Evolutionary conservation across 257 asterid genomes (phyloP).

Genomic region (Echites panduratus): DNA sequence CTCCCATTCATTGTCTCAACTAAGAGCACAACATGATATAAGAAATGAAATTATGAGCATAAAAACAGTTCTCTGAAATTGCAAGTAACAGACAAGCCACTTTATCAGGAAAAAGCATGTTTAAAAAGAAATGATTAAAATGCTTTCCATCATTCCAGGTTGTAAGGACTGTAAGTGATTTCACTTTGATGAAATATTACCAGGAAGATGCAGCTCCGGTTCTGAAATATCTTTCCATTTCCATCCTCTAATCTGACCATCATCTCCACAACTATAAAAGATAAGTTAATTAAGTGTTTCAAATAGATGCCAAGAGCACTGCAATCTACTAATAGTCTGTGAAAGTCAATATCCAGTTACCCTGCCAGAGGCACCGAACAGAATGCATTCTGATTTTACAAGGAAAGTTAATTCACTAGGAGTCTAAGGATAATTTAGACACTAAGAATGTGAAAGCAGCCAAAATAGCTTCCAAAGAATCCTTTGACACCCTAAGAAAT

Average conservation of each 20-base stretch:
- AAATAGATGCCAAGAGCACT: background rate
- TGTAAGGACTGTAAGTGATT: background rate
- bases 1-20: background rate
- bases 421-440: background rate
- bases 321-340: background rate
- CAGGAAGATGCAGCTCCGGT: slow-evolving; percentile 34
- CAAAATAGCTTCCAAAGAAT: background rate
- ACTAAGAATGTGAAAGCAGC: background rate
- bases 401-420: background rate
- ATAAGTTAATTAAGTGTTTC: background rate
- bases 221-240: slow-evolving; percentile 58
- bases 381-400: background rate
- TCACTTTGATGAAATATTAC: slow-evolving; percentile 25
- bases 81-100: background rate
- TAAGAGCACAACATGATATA: background rate
- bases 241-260: slow-evolving; percentile 95
- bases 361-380: background rate
- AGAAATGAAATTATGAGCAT: background rate
- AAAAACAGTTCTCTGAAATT: background rate
- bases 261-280: slow-evolving; percentile 85
- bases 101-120: background rate
- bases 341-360: background rate
- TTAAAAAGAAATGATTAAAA: background rate
- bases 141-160: background rate
- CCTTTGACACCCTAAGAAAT: background rate